Percentiles rank a stretch among this genome's conserved stretches.
Evolutionary conservation across 768 basidiomycete genomes (phyloP).

Genomic region (Boletales sp.): DNA sequence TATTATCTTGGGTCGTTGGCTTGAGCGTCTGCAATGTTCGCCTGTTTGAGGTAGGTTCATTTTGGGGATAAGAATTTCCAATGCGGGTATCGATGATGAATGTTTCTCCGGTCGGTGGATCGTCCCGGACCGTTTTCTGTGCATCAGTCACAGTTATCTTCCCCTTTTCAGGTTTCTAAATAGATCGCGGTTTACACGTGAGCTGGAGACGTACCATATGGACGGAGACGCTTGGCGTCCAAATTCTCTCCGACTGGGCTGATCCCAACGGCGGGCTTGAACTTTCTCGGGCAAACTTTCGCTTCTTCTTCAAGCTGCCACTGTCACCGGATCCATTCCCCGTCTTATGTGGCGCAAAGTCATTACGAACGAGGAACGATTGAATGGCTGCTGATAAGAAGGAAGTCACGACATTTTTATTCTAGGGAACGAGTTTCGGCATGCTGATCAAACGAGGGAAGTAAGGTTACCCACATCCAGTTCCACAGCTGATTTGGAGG

Average conservation of each 20-base stretch:
- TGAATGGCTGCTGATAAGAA: slow-evolving; percentile 60
- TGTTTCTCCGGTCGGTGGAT: slow-evolving; percentile 55
- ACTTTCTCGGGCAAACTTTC: slow-evolving; percentile 35
- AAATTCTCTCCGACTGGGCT: slow-evolving; percentile 7
- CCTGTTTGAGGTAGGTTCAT: slow-evolving; percentile 9
- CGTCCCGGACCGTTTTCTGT: slow-evolving; percentile 45
- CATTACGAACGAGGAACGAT: slow-evolving; percentile 60
- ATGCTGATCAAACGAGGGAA: slow-evolving; percentile 7
- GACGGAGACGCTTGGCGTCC: slow-evolving; percentile 5
- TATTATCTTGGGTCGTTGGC: slow-evolving; percentile 1
- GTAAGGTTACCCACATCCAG: slow-evolving; percentile 50
- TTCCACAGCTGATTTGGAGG: slow-evolving; percentile 66
- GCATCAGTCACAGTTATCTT: slow-evolving; percentile 30
- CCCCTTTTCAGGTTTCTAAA: slow-evolving; percentile 13
- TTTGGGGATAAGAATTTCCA: slow-evolving; percentile 56
- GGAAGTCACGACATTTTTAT: slow-evolving; percentile 49
- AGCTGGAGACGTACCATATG: slow-evolving; percentile 19
- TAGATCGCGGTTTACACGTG: slow-evolving; percentile 2
- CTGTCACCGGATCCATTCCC: slow-evolving; percentile 10
- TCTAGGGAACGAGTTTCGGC: slow-evolving; percentile 36
- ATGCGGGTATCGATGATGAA: slow-evolving; percentile 66
- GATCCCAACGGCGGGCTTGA: slow-evolving; percentile 1
- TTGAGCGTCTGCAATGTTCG: slow-evolving; percentile 11
- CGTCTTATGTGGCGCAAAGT: slow-evolving; percentile 41
- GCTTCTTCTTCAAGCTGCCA: slow-evolving; percentile 48